phyloP scores from a whole-genome alignment of 495 filamentous ascomycete species.

The Aspergillus diversus region DNA sequence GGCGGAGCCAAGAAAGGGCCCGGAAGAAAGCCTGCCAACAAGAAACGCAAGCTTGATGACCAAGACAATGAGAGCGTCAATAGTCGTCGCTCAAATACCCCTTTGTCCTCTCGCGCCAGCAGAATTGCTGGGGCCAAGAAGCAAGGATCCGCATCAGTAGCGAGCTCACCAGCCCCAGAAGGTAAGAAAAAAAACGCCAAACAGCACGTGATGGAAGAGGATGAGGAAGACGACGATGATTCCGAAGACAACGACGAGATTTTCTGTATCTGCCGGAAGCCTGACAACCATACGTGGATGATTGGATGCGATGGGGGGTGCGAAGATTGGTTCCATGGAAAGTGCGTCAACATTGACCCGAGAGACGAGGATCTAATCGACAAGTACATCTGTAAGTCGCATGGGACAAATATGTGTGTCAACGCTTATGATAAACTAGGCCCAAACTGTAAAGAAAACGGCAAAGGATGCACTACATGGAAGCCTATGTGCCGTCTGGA shows the following conservation, averaged over 20 bases:
- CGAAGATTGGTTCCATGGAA: conserved; percentile 76
- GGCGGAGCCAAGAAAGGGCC: conserved; percentile 56
- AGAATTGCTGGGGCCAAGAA: conserved; percentile 51
- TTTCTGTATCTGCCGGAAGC: conserved; percentile 72
- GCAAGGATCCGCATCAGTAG: conserved; percentile 42
- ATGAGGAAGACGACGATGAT: conserved; percentile 42
- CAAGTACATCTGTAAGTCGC: conserved; percentile 65
- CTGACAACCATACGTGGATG: conserved; percentile 78
- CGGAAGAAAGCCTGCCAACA: conserved; percentile 58
- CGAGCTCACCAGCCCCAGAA: conserved; percentile 46
- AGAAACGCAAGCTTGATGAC: conserved; percentile 60
- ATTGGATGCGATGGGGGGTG: conserved; percentile 73
- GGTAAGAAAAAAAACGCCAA: conserved; percentile 37
- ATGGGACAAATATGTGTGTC: not conserved
- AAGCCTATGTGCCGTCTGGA: conserved; percentile 68
- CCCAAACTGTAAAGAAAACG: conserved; percentile 60
- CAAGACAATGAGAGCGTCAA: conserved; percentile 50
- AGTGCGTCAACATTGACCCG: conserved; percentile 65
- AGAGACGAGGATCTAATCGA: conserved; percentile 67
- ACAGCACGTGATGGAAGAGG: conserved; percentile 30
- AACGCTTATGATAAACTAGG: conserved; percentile 35
- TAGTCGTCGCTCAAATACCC: conserved; percentile 49
- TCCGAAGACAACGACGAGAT: conserved; percentile 54
- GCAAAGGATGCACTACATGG: conserved; percentile 63
- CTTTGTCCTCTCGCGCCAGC: conserved; percentile 51